Percentiles rank a stretch among this genome's conserved stretches.
phyloP scores from a whole-genome alignment of 1,284 basidiomycete genomes.

The Heterobasidion annosum region DNA sequence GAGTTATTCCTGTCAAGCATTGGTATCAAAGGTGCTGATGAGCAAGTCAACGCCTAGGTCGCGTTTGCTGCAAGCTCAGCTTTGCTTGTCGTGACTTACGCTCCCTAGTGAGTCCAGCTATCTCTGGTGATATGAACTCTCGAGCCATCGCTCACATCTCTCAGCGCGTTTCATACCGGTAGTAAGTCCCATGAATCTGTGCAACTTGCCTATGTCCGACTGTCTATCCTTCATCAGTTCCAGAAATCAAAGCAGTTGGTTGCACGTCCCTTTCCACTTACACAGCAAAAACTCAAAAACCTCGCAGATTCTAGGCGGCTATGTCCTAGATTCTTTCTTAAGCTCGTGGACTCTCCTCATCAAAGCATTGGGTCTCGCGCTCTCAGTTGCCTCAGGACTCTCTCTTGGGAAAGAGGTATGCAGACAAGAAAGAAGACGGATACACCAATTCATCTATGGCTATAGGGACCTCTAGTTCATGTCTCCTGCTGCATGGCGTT shows the following conservation, averaged over 20 bases:
- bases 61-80: conserved; percentile 59
- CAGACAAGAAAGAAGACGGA: too few species aligned
- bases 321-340: conserved; percentile 63
- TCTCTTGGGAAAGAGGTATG: conserved; percentile 66
- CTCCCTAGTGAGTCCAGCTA: conserved; percentile 48
- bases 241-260: conserved; percentile 69
- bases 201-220: conserved; percentile 1
- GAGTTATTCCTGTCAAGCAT: neutral
- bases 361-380: conserved; percentile 68
- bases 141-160: neutral
- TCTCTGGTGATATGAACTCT: neutral
- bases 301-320: conserved; percentile 59
- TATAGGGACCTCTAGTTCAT: conserved; percentile 61
- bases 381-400: conserved; percentile 72
- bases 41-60: conserved; percentile 28
- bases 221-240: conserved; percentile 32
- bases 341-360: conserved; percentile 70
- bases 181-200: conserved; percentile 33
- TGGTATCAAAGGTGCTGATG: neutral
- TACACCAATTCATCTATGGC: too few species aligned
- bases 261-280: too few species aligned
- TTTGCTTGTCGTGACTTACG: conserved; percentile 53
- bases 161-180: conserved; percentile 70
- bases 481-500: conserved; percentile 63
- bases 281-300: neutral